phyloP scores from a whole-genome alignment of 192 early-diverging fungal genomes.

The Entomortierella parvispora region DNA sequence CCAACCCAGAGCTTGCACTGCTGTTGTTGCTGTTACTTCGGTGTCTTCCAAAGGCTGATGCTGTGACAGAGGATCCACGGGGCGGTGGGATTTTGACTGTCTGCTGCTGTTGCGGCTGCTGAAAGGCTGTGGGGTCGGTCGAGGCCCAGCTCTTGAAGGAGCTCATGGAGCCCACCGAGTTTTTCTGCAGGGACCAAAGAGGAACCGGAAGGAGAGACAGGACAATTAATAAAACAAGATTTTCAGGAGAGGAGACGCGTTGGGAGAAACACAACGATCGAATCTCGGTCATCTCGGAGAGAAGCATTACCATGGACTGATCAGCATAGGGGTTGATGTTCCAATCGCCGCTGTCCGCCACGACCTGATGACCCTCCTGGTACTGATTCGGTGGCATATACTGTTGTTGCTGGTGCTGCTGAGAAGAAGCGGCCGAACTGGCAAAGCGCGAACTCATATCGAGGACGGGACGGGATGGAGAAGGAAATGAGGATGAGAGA shows the following conservation, averaged over 20 bases:
- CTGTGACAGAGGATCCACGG: constrained; percentile 12
- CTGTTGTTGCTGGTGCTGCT: background rate
- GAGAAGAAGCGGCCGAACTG: background rate
- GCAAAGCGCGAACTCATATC: background rate
- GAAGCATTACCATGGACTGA: constrained; percentile 22
- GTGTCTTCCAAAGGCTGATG: constrained; percentile 9
- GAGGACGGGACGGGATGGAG: background rate
- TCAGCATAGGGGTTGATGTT: constrained; percentile 18
- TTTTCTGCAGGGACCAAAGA: constrained; percentile 16
- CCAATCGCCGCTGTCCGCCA: background rate
- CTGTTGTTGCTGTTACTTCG: constrained; percentile 38
- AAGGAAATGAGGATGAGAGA: background rate
- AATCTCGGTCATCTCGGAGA: background rate
- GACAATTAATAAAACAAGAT: too few species aligned
- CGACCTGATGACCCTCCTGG: constrained; percentile 15
- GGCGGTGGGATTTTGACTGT: constrained; percentile 12
- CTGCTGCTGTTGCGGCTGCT: constrained; percentile 8
- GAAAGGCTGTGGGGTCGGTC: constrained; percentile 8
- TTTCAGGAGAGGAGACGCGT: background rate
- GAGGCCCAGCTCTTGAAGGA: constrained; percentile 28
- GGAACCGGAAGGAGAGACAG: background rate
- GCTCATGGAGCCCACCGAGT: constrained; percentile 18
- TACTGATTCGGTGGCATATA: constrained; percentile 16
- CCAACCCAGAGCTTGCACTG: constrained; percentile 3
- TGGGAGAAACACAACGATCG: background rate